Conservation (phyloP, 352 stramenopile species). For the Pseudoperonospora humuli region DNA sequence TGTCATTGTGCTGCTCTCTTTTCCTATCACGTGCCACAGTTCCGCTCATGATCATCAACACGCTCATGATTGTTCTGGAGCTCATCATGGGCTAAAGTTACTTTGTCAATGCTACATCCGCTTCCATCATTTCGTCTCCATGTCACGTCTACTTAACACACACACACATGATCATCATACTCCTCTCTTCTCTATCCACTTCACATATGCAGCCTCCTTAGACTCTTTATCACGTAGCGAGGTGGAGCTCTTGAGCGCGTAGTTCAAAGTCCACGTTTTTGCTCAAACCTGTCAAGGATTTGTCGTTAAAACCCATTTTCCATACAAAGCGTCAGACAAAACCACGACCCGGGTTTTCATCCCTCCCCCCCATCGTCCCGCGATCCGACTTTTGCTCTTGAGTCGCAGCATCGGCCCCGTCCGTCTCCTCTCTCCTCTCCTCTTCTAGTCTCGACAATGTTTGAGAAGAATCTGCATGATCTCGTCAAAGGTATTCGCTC, state of each 20-base stretch:
- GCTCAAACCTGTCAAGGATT: too few species aligned
- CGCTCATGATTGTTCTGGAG: slow-evolving; percentile 75
- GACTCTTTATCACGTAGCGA: slow-evolving; percentile 7
- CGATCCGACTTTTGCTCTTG: too few species aligned
- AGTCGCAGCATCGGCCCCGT: not conserved
- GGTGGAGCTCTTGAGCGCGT: too few species aligned
- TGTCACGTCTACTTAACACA: too few species aligned
- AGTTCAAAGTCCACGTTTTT: too few species aligned
- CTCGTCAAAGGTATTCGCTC: slow-evolving; percentile 98
- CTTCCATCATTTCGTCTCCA: too few species aligned
- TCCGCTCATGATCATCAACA: slow-evolving; percentile 76
- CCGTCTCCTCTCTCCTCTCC: not conserved
- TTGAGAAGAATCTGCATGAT: slow-evolving; percentile 98
- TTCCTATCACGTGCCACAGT: slow-evolving; percentile 25
- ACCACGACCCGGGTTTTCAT: slow-evolving; percentile 12
- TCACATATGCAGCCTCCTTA: not conserved
- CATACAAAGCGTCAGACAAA: slow-evolving; percentile 13
- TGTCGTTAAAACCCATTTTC: slow-evolving; percentile 14
- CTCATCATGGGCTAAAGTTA: slow-evolving; percentile 53
- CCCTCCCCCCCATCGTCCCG: not conserved
- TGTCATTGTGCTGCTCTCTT: not conserved
- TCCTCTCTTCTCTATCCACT: not conserved
- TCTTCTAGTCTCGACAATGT: slow-evolving; percentile 64
- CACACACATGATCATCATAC: not conserved
- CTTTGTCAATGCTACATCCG: too few species aligned